These are phyloP conservation scores for Pseudogymnoascus sp. DNA, from an alignment of 2,329 filamentous ascomycete species.

Conservation along the genomic window DNA sequence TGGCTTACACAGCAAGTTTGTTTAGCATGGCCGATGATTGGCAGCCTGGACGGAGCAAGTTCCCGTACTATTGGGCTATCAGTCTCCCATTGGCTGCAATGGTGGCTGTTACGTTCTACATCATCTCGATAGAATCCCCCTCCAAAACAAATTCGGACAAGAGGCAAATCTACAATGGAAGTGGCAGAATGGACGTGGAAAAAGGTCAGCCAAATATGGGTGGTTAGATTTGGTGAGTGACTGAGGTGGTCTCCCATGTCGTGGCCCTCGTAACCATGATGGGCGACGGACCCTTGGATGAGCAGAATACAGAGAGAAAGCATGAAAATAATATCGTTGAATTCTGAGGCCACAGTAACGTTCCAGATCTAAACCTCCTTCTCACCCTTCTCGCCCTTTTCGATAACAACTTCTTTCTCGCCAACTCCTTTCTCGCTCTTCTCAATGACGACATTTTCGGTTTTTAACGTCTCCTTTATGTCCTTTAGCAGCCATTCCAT, in stretches of 20 bases:
- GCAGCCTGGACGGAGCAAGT: not conserved
- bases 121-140: not conserved
- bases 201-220: not conserved
- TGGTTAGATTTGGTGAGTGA: too few relatives aligned
- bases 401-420: too few relatives aligned
- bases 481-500: not conserved
- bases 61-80: not conserved
- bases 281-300: too few relatives aligned
- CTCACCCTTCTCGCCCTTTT: too few relatives aligned
- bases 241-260: too few relatives aligned
- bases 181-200: not conserved
- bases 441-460: not conserved
- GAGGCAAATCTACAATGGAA: not conserved
- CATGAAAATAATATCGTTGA: too few relatives aligned
- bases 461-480: not conserved
- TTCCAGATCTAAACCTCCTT: too few relatives aligned
- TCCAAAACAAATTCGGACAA: not conserved
- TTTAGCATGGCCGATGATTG: slow-evolving; percentile 26
- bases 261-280: too few relatives aligned
- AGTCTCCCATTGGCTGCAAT: not conserved
- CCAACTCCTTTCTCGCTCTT: too few relatives aligned
- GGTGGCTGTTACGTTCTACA: not conserved
- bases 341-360: too few relatives aligned
- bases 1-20: slow-evolving; percentile 25
- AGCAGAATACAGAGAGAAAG: too few relatives aligned